These are phyloP conservation scores for Spinellus fusiger DNA, from an alignment of 192 early-diverging fungal genomes.

Conservation along the genomic window DNA sequence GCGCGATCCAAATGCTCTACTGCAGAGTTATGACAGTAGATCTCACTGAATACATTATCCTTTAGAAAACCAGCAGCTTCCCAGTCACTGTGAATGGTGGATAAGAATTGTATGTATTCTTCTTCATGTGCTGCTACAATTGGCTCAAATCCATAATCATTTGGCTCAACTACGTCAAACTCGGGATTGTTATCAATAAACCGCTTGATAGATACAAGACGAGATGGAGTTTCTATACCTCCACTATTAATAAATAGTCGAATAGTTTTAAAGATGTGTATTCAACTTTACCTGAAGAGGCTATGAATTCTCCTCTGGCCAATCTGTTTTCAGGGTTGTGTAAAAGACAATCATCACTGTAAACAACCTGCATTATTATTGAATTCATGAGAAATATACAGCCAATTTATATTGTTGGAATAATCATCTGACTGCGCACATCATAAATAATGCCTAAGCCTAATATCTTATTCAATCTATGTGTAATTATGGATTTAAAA, in stretches of 20 bases:
- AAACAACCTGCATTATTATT: conserved; percentile 5
- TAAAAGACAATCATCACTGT: conserved; percentile 10
- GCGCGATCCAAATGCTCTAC: not conserved
- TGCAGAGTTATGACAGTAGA: not conserved
- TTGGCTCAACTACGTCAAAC: conserved; percentile 4
- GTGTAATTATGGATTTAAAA: too few relatives aligned
- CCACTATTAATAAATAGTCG: too few relatives aligned
- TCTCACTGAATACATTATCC: not conserved
- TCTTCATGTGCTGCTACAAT: conserved; percentile 50
- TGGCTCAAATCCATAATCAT: conserved; percentile 50
- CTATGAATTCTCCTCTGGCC: conserved; percentile 2
- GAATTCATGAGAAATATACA: not conserved
- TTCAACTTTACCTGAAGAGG: conserved; percentile 1
- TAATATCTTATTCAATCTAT: too few relatives aligned
- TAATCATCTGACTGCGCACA: too few relatives aligned
- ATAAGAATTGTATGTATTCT: conserved; percentile 55
- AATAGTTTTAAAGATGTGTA: conserved; percentile 53
- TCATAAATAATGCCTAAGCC: too few relatives aligned
- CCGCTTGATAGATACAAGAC: conserved; percentile 15
- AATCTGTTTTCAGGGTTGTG: conserved; percentile 8
- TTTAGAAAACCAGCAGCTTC: conserved; percentile 7
- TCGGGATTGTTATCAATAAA: conserved; percentile 6
- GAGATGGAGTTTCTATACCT: conserved; percentile 15
- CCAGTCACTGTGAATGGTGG: conserved; percentile 55
- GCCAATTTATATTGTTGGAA: too few relatives aligned